Evolutionary conservation across 1,139 yeast genomes (phyloP), one percentile per base, ranked within the genome.

Genomic region (Nematodospora anomalae): DNA sequence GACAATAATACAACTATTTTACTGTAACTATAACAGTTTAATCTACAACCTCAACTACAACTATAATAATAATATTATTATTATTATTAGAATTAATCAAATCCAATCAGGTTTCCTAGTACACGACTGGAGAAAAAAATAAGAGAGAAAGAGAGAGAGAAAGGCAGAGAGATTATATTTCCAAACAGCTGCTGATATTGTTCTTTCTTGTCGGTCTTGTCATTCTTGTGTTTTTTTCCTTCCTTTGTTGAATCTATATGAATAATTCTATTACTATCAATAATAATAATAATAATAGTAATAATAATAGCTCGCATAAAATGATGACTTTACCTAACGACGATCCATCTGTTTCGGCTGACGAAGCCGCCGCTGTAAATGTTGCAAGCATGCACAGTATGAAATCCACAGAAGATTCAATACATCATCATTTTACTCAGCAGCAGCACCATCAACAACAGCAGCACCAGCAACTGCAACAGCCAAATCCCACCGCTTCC

Each of bases 281-380:
- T n/a, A 18, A 18, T 18, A 18, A 18, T 18, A 18, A 11, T 8
- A 23, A 23, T 9, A 23, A 23, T 23, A 6, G n/a, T 9, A 23
- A 23, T 11, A 28, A 27, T 12, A 23, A 23, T 18, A 18, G 8
- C 21, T 18, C 21, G 7, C 21, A 9, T 11, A 41, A 28, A 33
- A 56, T 53, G 58, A 57, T 57, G 60, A 50, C 57, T 23, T 50
- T 60, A 30, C 46, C 60, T 8, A 56, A 48, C 33, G 63, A 58
- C 26, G 64, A 60, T 30, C 52, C 56, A 27, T 43, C 51, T 18
- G 48, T 55, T 10, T 56, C 58, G 18, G 53, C 61, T 7, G 64
- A 55, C 10, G 60, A 55, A 8, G 64, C 61, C 10, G 59, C 57
- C n/a, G 57, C 58, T 25, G 57, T 60, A 4, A 33, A 35, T 41